Percentiles rank a stretch among this genome's conserved stretches.
These are phyloP conservation scores for Calonectria pseudoreteaudii DNA, from an alignment of 2,329 filamentous ascomycete genomes.

Conservation along the genomic window DNA sequence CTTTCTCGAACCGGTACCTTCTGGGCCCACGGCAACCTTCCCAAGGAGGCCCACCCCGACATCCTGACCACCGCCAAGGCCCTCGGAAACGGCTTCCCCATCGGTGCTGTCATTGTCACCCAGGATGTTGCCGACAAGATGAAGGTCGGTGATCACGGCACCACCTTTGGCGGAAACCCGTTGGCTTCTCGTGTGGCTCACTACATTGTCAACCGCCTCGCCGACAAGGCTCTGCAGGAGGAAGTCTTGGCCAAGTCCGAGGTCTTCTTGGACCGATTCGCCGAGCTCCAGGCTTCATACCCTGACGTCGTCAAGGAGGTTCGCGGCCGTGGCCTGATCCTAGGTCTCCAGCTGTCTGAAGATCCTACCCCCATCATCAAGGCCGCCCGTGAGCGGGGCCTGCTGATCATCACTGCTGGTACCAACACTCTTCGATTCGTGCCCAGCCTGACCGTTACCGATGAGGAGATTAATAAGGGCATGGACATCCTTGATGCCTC, in stretches of 20 bases:
- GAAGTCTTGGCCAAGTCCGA: conserved; percentile 75
- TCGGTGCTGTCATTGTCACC: conserved; percentile 75
- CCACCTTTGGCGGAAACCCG: conserved; percentile 94
- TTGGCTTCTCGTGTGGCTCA: conserved; percentile 87
- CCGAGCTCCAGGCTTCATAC: conserved; percentile 59
- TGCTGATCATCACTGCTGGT: conserved; percentile 92
- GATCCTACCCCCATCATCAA: conserved; percentile 82
- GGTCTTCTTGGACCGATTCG: conserved; percentile 62
- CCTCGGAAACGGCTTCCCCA: conserved; percentile 94
- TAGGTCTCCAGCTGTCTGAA: conserved; percentile 84
- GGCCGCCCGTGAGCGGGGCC: conserved; percentile 86
- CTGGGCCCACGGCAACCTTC: conserved; percentile 87
- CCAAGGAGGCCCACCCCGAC: conserved; percentile 87
- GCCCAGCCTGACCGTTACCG: conserved; percentile 83
- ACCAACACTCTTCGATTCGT: conserved; percentile 94
- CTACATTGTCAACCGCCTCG: conserved; percentile 83
- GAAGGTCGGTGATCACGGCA: conserved; percentile 83
- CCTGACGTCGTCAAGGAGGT: conserved; percentile 82
- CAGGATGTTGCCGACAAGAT: conserved; percentile 55
- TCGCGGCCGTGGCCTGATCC: conserved; percentile 84
- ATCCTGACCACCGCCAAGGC: conserved; percentile 96
- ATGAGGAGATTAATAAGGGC: conserved; percentile 83
- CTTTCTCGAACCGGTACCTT: conserved; percentile 86
- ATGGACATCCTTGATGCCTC: conserved; percentile 80
- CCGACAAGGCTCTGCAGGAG: conserved; percentile 76